Evolutionary conservation across 306 rosid genomes (phyloP).

Genomic region (Dicorynia guianensis): DNA sequence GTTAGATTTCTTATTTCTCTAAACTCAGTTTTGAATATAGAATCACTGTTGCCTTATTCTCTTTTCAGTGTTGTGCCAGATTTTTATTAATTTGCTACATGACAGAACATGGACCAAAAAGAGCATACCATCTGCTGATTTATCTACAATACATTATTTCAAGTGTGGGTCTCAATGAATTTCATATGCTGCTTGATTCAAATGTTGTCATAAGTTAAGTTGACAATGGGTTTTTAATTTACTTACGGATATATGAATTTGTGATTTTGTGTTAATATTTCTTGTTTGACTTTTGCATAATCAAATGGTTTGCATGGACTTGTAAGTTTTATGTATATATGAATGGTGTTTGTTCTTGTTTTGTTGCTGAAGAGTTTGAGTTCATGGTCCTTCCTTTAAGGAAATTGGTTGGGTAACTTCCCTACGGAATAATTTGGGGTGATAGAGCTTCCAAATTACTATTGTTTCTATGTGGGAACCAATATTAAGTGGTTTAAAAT

Average conservation of each 20-base stretch:
- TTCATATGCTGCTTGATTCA: not conserved
- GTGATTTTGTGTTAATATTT: too few relatives aligned
- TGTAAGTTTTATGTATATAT: not conserved
- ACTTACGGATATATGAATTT: not conserved
- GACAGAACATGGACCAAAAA: too few relatives aligned
- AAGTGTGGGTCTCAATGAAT: conserved; percentile 18
- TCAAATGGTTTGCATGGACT: not conserved
- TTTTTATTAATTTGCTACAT: too few relatives aligned
- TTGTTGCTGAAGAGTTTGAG: not conserved
- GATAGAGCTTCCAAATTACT: not conserved
- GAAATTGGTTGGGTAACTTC: not conserved
- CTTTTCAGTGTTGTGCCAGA: too few relatives aligned
- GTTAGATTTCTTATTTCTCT: too few relatives aligned
- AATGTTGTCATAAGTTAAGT: not conserved
- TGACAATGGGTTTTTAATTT: not conserved
- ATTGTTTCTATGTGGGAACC: too few relatives aligned
- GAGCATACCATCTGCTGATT: too few relatives aligned
- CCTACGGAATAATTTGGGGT: not conserved
- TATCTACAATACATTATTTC: not conserved
- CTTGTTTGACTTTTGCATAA: too few relatives aligned
- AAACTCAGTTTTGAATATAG: too few relatives aligned
- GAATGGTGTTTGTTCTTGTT: not conserved
- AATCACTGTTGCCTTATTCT: too few relatives aligned
- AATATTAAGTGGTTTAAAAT: not conserved
- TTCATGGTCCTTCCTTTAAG: too few relatives aligned